These are phyloP conservation scores for Stephania cephalantha DNA, from an alignment of 164 flowering plant species.

Conservation along the genomic window DNA sequence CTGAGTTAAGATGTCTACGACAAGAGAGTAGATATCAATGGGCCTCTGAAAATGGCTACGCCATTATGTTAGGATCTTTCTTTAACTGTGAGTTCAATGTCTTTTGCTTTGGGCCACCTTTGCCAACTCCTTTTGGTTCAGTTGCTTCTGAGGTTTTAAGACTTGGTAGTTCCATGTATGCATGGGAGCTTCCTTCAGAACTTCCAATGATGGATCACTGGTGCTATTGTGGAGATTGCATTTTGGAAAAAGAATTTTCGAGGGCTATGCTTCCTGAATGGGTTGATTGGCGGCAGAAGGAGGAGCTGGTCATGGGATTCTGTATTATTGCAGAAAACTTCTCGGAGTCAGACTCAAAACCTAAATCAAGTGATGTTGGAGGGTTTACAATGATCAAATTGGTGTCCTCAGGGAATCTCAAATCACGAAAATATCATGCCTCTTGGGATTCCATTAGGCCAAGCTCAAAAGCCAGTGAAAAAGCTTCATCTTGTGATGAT, in stretches of 20 bases:
- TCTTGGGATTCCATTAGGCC: slow-evolving; percentile 30
- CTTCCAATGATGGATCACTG: slow-evolving; percentile 34
- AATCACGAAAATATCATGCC: slow-evolving; percentile 53
- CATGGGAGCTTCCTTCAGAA: slow-evolving; percentile 74
- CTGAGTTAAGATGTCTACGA: slow-evolving; percentile 43
- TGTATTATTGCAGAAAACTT: slow-evolving; percentile 38
- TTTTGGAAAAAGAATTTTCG: slow-evolving; percentile 37
- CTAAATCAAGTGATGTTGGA: slow-evolving; percentile 29
- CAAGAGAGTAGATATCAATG: slow-evolving; percentile 23
- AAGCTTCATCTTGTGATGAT: slow-evolving; percentile 12
- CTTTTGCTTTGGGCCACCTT: slow-evolving; percentile 68
- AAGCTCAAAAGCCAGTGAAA: slow-evolving; percentile 20
- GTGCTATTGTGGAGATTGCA: slow-evolving; percentile 59
- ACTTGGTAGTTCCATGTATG: slow-evolving; percentile 33
- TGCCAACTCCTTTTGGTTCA: slow-evolving; percentile 20
- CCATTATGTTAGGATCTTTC: slow-evolving; percentile 70
- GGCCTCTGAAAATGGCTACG: slow-evolving; percentile 53
- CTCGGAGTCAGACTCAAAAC: slow-evolving; percentile 11
- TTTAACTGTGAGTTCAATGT: slow-evolving; percentile 55
- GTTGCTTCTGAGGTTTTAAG: slow-evolving; percentile 28
- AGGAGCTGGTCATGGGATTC: slow-evolving; percentile 58
- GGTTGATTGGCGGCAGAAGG: slow-evolving; percentile 55
- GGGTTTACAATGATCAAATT: slow-evolving; percentile 66
- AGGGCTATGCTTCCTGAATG: slow-evolving; percentile 47
- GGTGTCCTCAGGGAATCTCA: slow-evolving; percentile 69